phyloP scores from a whole-genome alignment of 805 yeast species.

The Metschnikowia vanudenii region DNA sequence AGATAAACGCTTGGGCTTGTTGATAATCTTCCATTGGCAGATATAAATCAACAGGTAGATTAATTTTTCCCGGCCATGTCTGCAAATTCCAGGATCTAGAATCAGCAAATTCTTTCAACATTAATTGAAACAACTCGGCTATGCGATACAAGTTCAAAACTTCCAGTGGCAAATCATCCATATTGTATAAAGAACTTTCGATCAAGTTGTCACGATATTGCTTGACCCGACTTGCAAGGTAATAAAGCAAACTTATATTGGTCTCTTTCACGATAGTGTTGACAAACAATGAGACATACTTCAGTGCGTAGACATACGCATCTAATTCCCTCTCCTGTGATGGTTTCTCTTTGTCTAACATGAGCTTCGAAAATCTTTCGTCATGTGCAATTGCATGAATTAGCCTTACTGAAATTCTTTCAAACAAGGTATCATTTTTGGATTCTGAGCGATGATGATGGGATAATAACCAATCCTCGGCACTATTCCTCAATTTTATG shows the following conservation, averaged over 20 bases:
- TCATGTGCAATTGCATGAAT: slow-evolving; percentile 75
- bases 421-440: slow-evolving; percentile 50
- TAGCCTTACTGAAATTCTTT: slow-evolving; percentile 63
- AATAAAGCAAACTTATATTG: slow-evolving; percentile 70
- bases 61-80: slow-evolving; percentile 79
- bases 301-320: slow-evolving; percentile 54
- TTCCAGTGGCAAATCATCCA: slow-evolving; percentile 23
- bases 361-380: slow-evolving; percentile 53
- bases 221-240: slow-evolving; percentile 74
- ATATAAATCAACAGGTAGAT: slow-evolving; percentile 68
- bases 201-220: slow-evolving; percentile 64
- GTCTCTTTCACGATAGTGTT: slow-evolving; percentile 59
- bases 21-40: slow-evolving; percentile 54
- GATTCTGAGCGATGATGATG: slow-evolving; percentile 41
- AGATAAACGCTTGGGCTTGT: slow-evolving; percentile 57
- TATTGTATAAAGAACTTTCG: slow-evolving; percentile 30
- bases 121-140: slow-evolving; percentile 71
- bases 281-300: slow-evolving; percentile 59
- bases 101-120: slow-evolving; percentile 57
- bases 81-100: slow-evolving; percentile 65
- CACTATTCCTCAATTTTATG: slow-evolving; percentile 44
- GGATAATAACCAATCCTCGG: slow-evolving; percentile 71
- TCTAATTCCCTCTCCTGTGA: slow-evolving; percentile 25
- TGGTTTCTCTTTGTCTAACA: slow-evolving; percentile 23
- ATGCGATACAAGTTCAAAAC: slow-evolving; percentile 54